Evolutionary conservation across 2,329 filamentous ascomycete species (phyloP).

Genomic region (Aspergillus proliferans): DNA sequence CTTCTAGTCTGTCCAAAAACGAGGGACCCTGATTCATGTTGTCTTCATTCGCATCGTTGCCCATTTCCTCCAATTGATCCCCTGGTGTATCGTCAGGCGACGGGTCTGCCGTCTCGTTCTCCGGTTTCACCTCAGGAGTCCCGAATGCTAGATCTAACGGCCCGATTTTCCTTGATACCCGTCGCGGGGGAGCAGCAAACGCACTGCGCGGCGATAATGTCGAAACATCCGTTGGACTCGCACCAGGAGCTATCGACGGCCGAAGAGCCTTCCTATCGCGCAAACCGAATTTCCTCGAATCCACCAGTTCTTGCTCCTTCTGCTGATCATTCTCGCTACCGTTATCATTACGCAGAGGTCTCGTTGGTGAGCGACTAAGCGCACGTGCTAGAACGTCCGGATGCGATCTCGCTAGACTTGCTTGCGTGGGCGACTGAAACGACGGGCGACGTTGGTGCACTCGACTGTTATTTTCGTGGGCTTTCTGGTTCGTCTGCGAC

Average conservation of each 20-base stretch:
- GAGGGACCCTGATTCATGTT: slow-evolving; percentile 10
- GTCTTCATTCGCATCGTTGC: slow-evolving; percentile 16
- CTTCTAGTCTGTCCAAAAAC: slow-evolving; percentile 35
- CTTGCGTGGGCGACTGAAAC: slow-evolving; percentile 61
- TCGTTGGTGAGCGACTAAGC: slow-evolving; percentile 35
- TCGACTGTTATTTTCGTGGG: slow-evolving; percentile 13
- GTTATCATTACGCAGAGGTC: slow-evolving; percentile 15
- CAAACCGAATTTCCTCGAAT: slow-evolving; percentile 22
- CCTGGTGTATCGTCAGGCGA: slow-evolving; percentile 20
- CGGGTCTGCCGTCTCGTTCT: slow-evolving; percentile 3
- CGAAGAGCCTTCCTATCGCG: slow-evolving; percentile 33
- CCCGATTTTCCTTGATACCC: slow-evolving; percentile 28
- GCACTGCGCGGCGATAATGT: slow-evolving; percentile 21
- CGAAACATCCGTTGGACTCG: slow-evolving; percentile 19
- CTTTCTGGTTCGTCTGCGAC: slow-evolving; percentile 31
- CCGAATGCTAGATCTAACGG: slow-evolving; percentile 25
- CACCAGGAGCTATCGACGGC: slow-evolving; percentile 25
- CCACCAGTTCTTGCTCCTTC: slow-evolving; percentile 10
- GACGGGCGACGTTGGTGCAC: slow-evolving; percentile 44
- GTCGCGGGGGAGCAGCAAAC: slow-evolving; percentile 31
- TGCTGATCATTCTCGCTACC: slow-evolving; percentile 9
- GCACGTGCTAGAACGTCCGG: slow-evolving; percentile 50
- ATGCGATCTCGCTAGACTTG: slow-evolving; percentile 57
- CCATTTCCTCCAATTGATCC: slow-evolving; percentile 28
- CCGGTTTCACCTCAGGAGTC: slow-evolving; percentile 16